Percentiles rank a stretch among this genome's conserved stretches.
Evolutionary conservation across 169 alveolate genomes (phyloP).

Genomic region (Perkinsus chesapeaki): DNA sequence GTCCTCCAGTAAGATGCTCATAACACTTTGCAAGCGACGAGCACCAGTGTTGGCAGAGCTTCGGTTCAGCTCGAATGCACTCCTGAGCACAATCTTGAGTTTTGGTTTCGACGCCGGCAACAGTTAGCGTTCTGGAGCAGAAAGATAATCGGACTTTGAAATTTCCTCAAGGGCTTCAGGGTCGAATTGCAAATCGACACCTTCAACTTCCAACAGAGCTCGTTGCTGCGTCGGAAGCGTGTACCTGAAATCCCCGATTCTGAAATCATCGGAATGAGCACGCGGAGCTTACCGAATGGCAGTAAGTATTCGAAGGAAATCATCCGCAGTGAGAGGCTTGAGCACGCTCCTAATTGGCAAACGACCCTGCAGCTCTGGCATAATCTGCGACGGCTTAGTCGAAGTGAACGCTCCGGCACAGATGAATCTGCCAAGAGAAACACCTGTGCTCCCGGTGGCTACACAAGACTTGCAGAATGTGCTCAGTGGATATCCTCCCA

Average conservation of each 20-base stretch:
- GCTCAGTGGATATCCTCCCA: neutral
- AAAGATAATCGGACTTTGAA: neutral
- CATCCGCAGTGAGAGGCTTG: conserved; percentile 22
- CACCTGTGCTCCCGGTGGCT: neutral
- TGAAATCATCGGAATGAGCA: no score
- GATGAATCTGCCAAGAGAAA: neutral
- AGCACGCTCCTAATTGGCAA: conserved; percentile 23
- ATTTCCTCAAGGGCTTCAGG: conserved; percentile 16
- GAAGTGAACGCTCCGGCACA: conserved; percentile 7
- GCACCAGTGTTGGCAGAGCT: conserved; percentile 23
- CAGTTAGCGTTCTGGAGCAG: no score
- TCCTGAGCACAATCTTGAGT: no score
- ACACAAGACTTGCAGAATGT: neutral
- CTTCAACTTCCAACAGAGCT: conserved; percentile 22
- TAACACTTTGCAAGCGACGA: conserved; percentile 23
- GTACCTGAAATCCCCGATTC: no score
- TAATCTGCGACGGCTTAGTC: conserved; percentile 20
- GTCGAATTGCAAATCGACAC: conserved; percentile 13
- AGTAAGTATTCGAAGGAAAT: conserved; percentile 9
- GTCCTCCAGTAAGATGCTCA: conserved; percentile 20
- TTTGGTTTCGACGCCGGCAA: no score
- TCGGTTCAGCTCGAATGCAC: neutral
- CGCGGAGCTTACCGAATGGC: conserved; percentile 4
- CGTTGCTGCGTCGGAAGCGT: conserved; percentile 17
- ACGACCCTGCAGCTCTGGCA: conserved; percentile 30